phyloP scores from a whole-genome alignment of 768 basidiomycete genomes.

The Boletus sensibilis region DNA sequence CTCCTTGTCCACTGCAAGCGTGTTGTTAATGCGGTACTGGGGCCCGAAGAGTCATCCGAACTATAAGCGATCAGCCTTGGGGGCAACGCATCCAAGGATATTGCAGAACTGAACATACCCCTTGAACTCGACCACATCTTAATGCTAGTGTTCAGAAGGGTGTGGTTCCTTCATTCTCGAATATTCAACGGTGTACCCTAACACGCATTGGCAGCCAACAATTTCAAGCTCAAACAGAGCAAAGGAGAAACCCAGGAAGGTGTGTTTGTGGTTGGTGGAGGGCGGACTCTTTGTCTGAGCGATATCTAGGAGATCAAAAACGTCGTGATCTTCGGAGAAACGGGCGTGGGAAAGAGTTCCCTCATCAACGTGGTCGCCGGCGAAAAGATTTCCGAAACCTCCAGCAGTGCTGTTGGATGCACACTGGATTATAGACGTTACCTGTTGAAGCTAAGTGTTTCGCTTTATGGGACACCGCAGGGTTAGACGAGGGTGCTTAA shows the following conservation, averaged over 20 bases:
- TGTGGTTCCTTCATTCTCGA: background rate
- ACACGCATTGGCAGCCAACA: conserved; percentile 8
- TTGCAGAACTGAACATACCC: background rate
- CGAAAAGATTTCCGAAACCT: conserved; percentile 10
- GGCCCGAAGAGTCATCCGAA: background rate
- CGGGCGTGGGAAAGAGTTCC: conserved; percentile 26
- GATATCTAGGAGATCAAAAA: conserved; percentile 14
- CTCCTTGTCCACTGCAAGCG: background rate
- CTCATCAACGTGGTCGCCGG: conserved; percentile 23
- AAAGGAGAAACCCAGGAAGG: conserved; percentile 7
- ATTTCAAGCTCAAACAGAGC: background rate
- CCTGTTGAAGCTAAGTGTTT: conserved; percentile 12
- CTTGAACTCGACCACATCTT: background rate
- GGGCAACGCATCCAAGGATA: background rate
- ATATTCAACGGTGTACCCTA: background rate
- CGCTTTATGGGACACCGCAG: conserved; percentile 27
- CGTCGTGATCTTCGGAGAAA: conserved; percentile 23
- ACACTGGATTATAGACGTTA: conserved; percentile 10
- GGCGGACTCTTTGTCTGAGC: background rate
- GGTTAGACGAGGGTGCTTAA: conserved; percentile 23
- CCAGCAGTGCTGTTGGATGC: conserved; percentile 24
- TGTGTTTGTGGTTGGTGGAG: background rate
- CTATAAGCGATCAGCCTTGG: conserved; percentile 14
- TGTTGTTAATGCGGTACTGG: conserved; percentile 14
- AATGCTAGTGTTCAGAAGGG: conserved; percentile 6